phyloP scores from a whole-genome alignment of 2,329 filamentous ascomycete species.

The Trichocomaceae sp. region DNA sequence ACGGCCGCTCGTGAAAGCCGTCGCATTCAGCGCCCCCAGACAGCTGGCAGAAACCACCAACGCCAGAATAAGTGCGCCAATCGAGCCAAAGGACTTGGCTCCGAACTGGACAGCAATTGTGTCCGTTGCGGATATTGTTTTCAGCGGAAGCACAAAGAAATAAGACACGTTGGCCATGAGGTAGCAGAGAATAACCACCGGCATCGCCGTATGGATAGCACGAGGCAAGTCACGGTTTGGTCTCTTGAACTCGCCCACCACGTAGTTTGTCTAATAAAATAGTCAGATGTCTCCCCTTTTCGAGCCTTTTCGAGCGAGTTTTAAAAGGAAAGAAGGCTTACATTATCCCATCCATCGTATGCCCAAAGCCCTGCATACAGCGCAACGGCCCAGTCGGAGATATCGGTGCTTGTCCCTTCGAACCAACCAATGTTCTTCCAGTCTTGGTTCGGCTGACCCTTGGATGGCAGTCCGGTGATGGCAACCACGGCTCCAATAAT shows the following conservation, averaged over 20 bases:
- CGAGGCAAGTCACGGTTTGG: conserved; percentile 82
- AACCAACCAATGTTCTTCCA: conserved; percentile 92
- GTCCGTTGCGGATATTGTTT: conserved; percentile 76
- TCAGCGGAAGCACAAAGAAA: conserved; percentile 81
- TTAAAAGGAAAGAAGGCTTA: conserved; percentile 41
- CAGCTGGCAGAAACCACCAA: conserved; percentile 86
- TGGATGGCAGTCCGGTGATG: conserved; percentile 70
- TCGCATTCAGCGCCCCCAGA: conserved; percentile 90
- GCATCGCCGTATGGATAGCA: conserved; percentile 95
- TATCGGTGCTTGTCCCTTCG: conserved; percentile 69
- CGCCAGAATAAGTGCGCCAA: conserved; percentile 76
- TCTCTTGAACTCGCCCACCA: conserved; percentile 93
- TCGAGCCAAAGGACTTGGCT: conserved; percentile 75
- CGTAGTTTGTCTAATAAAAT: conserved; percentile 77
- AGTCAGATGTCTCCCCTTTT: conserved; percentile 4
- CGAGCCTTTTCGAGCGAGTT: neutral
- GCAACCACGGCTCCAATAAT: conserved; percentile 86
- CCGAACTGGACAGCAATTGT: conserved; percentile 96
- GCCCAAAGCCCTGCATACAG: conserved; percentile 96
- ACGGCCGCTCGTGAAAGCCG: conserved; percentile 85
- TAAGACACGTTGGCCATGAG: conserved; percentile 88
- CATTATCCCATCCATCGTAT: conserved; percentile 98
- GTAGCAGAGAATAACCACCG: conserved; percentile 84
- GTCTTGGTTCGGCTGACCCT: conserved; percentile 67
- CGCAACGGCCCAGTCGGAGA: conserved; percentile 85